Base-by-base conservation (phyloP, 768 basidiomycete genomes). In the Xerocomellus amylosporus region DNA sequence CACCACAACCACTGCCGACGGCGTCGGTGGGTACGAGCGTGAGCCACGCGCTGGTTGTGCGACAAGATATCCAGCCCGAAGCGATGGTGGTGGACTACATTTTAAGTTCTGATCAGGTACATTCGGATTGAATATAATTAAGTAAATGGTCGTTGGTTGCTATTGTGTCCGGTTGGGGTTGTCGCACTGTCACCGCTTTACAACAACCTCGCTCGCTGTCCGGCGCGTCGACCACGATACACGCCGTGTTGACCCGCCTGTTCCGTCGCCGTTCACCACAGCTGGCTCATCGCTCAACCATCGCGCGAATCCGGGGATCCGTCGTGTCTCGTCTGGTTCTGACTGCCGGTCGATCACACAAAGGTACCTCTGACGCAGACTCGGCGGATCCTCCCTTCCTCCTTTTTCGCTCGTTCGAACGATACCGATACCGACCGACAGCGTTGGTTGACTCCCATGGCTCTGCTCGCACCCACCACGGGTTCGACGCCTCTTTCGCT, bases 301-400 rank as follows among this genome's bases (percentile, higher is more conserved):
- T 13, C 51, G 33, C 39, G 56, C 49, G 45, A 54, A 50, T 48
- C 38, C 67, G 70, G 70, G 78, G 79, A 76, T 79, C 78, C 77
- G 77, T 78, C 78, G 78, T 68, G 77, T 77, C 72, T 66, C 66
- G 68, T 68, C 72, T 70, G 60, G 70, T 71, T 71, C 68, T 69
- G 69, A 72, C 74, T 69, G 63, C 69, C 41, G 28, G 37, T 69
- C 59, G 73, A 63, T 63, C 70, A 59, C 67, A 64, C 64, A 59
- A 65, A 72, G 66, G 69, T 72, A 73, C 73, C 71, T 73, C 62
- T 72, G 69, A 65, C 70, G 69, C 69, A 66, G 75, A 75, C 77
- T 74, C 77, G 79, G 73, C 79, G 82, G 79, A 80, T 81, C 78
- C 77, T 79, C 77, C 58, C 56, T 54, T 46, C 15, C 40, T 46